Evolutionary conservation across 2,329 filamentous ascomycete species (phyloP).

Genomic region (Cucurbitaria berberidis): DNA sequence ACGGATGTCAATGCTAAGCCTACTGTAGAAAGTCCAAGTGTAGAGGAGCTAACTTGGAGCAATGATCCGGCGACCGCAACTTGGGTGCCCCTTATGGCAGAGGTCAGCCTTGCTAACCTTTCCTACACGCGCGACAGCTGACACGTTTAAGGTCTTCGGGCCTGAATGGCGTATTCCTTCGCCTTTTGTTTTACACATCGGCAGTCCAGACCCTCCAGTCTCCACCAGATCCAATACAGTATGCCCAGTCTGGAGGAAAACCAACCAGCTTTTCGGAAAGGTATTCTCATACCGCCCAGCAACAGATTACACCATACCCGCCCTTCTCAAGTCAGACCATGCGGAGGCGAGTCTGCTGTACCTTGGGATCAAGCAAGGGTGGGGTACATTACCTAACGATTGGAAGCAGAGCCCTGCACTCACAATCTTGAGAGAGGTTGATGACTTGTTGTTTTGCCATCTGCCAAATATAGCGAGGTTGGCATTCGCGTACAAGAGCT

Average conservation of each 20-base stretch:
- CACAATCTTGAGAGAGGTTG: constrained; percentile 36
- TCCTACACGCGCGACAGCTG: background rate
- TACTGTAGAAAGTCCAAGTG: constrained; percentile 16
- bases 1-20: constrained; percentile 15
- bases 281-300: constrained; percentile 26
- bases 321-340: constrained; percentile 10
- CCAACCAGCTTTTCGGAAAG: constrained; percentile 40
- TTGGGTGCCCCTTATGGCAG: constrained; percentile 40
- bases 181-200: constrained; percentile 39
- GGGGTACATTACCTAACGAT: constrained; percentile 28
- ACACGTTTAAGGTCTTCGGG: constrained; percentile 35
- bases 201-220: constrained; percentile 14
- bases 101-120: constrained; percentile 11
- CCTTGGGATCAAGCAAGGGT: constrained; percentile 38
- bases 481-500: constrained; percentile 41
- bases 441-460: constrained; percentile 37
- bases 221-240: constrained; percentile 8
- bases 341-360: constrained; percentile 39
- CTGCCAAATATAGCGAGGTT: constrained; percentile 33
- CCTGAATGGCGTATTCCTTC: constrained; percentile 37
- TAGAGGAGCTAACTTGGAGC: constrained; percentile 18
- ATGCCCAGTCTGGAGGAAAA: constrained; percentile 38
- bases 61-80: constrained; percentile 28
- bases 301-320: background rate
- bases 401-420: constrained; percentile 41